Evolutionary conservation across 768 basidiomycete species (phyloP), one percentile per base, ranked within the genome.

Genomic region (Russula earlei): DNA sequence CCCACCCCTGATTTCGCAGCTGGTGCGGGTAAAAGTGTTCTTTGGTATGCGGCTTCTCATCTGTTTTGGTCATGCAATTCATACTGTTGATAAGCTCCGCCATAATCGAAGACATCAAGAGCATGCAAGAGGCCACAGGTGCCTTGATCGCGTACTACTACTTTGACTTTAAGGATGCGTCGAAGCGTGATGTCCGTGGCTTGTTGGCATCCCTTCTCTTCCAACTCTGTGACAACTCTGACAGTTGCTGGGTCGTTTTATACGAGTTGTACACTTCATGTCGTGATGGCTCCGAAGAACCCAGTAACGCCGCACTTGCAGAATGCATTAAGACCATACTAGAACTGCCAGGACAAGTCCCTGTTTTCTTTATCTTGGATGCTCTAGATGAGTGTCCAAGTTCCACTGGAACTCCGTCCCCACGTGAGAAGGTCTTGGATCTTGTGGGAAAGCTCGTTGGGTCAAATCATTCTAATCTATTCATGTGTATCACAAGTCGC

Each of bases 371-470:
- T 3, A 45, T 51, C 1, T 3, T 56, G 12, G 55, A 56, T 22
- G 55, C 24, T 5, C 24, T 56, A 5, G 55, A 56, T 7, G 55
- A 56, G 27, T 51, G 49, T n/a, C 55, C 49, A 2, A 51, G 20
- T 6, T 46, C 37, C 1, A 44, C 55, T 4, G 53, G 46, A 1
- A 17, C 47, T 20, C 29, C 27, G 24, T 15, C 53, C 1, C 10
- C 48, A 20, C 55, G 55, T 3, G 49, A 51, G 6, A 11, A 20
- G 10, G 49, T 51, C 14, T 42, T 56, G 5, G 22, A 44, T 2
- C 12, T 51, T 9, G 0, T 56, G 7, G 12, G 20, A 9, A 42
- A 44, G 3, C 48, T 56, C 12, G 22, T 49, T 10, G 31, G 12
- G 14, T 2, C 19, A 3, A 9, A 15, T 0, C 42, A 36, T 37